Base-by-base conservation (phyloP, 1,284 basidiomycete genomes). In the Heterobasidion irregulare region DNA sequence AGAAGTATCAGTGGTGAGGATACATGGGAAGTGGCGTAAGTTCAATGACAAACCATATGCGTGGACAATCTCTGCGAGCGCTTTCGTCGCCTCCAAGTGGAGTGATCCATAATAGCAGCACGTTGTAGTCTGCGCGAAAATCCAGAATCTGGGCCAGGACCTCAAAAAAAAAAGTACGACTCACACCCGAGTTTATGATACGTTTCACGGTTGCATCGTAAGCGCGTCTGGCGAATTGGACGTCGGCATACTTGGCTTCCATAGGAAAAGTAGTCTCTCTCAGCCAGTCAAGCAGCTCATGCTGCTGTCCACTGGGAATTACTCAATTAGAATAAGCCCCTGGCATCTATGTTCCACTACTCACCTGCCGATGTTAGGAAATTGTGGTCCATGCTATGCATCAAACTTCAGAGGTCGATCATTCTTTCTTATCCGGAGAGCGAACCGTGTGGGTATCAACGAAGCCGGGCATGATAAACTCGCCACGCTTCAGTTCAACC, bases 271-370 rank as follows among this genome's bases (percentile, higher is more conserved):
- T 98, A 56, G 94, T 77, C 48, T 90, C 74, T 43, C 83, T 69
- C 35, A 98, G 80, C 95, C 95, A 98, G 61, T 93, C 90, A 13
- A 98, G 79, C n/a, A 98, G 84, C 67, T 97, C 76, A 63, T 87
- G 80, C 65, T 92, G 79, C 60, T 86, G 80, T 16, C 90, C 89
- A 44, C 88, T 90, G 59, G 36, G 47, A n/a, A 19, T 45, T 18
- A 43, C 10, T 35, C 10, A 10, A 15, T n/a, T 2, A n/a, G 46
- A 12, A 47, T 15, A 10, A 51, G 6, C 8, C 3, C 26, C 13
- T 35, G n/a, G 19, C 49, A 34, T n/a, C 10, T 15, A 49, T 2
- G 15, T 2, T 9, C 26, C 36, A 13, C 1, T 1, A 15, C 78
- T 63, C 67, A 89, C 80, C 81, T 79, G 61, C 89, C 93, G 43